Evolutionary conservation across 2,329 filamentous ascomycete genomes (phyloP), one percentile per base, ranked within the genome.

Genomic region (Penicillium sp.): DNA sequence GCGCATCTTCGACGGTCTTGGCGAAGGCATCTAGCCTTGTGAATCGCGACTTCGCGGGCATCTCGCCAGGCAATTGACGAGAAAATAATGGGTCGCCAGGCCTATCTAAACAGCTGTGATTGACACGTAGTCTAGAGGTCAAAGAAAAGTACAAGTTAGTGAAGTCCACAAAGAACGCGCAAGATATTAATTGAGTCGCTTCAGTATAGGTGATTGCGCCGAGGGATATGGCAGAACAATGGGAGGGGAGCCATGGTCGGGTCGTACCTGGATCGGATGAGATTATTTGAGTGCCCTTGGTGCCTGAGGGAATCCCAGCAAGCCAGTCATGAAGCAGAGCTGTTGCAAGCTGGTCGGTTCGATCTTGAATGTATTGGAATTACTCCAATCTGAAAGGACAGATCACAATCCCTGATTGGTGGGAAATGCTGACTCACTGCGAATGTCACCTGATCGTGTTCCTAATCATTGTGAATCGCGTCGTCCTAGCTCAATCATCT

Each of bases 11-110:
- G 66, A 99, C 94, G 12, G 94, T 99, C 79, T 99, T 99, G 49
- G 93, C 96, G 75, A 99, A 99, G 82, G 94, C 94, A 77, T 99
- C 94, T 62, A 99, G 90, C 84, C 89, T 88, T 57, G 90, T 96
- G 73, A 99, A 97, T 75, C 94, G 88, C 66, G 91, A 96, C 81
- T 96, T 96, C 70, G 88, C 79, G 63, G 92, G 82, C 94, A 97
- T 97, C 41, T 62, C 65, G 61, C 61, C 54, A 58, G 63, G 59
- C 51, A 62, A 62, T 62, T 58, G 67, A 61, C 58, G 62, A 67
- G 60, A 69, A 71, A 72, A 64, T 54, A 51, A 55, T 22, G n/a
- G 18, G 50, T 51, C 53, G 50, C 41, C 45, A 45, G 44, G 27
- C 41, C 14, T 22, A 18, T 12, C 18, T 8, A 4, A 52, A 49